Percentiles rank a stretch among this genome's conserved stretches.
phyloP scores from a whole-genome alignment of 352 stramenopile species.

The Pythium brassicae region DNA sequence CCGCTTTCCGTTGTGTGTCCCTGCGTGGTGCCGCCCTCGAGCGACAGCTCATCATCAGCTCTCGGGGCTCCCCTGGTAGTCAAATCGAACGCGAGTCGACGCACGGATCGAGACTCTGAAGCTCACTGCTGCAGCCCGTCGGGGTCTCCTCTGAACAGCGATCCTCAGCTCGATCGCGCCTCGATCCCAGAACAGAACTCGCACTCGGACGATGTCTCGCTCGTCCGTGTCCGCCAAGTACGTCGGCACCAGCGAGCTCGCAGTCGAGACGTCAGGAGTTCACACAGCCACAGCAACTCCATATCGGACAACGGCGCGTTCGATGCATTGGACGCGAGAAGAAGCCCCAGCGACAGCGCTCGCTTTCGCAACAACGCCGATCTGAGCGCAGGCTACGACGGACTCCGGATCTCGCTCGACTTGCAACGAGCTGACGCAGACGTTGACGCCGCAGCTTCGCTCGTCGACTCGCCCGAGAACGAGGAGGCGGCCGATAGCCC shows the following conservation, averaged over 20 bases:
- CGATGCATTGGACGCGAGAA: neutral
- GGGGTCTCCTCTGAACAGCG: constrained; percentile 2
- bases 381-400: neutral
- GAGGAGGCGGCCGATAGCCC: constrained; percentile 19
- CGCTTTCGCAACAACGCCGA: neutral
- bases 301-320: neutral
- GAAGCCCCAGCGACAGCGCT: neutral
- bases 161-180: neutral
- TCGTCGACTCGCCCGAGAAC: constrained; percentile 15
- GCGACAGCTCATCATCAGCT: too few relatives aligned
- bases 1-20: neutral
- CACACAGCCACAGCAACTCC: neutral
- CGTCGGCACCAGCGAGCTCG: neutral
- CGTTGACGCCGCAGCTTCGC: constrained; percentile 26
- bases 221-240: neutral
- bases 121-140: neutral
- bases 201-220: neutral
- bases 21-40: neutral
- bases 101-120: constrained; percentile 2
- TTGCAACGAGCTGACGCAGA: constrained; percentile 25
- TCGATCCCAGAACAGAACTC: neutral
- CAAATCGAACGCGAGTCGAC: constrained; percentile 3
- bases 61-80: neutral
- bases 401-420: constrained; percentile 3
- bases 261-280: neutral